Evolutionary conservation across 2,329 filamentous ascomycete species (phyloP).

Genomic region (Ascosphaera apis): DNA sequence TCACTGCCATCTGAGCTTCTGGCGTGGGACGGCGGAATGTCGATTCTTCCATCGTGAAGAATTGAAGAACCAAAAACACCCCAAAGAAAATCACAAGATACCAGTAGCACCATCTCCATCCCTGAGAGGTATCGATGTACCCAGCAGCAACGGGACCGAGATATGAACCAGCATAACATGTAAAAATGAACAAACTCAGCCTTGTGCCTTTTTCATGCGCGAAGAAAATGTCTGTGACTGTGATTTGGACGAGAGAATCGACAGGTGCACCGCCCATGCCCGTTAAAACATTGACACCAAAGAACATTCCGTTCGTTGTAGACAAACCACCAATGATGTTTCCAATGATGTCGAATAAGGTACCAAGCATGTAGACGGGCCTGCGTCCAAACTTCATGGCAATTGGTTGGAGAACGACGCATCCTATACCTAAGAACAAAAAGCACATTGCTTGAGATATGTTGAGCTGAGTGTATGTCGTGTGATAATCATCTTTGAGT

Average conservation of each 20-base stretch:
- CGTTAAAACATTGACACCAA: constrained; percentile 23
- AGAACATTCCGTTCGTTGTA: constrained; percentile 23
- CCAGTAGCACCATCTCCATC: constrained; percentile 29
- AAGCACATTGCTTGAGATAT: constrained; percentile 12
- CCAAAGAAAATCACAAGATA: constrained; percentile 32
- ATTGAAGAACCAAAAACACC: constrained; percentile 27
- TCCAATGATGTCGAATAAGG: constrained; percentile 17
- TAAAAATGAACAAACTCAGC: constrained; percentile 22
- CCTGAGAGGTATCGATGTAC: constrained; percentile 25
- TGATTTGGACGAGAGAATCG: constrained; percentile 26
- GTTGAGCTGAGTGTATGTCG: constrained; percentile 3
- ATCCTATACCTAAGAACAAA: constrained; percentile 27
- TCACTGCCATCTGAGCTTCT: constrained; percentile 5
- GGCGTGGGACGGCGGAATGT: constrained; percentile 25
- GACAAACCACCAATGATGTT: constrained; percentile 24
- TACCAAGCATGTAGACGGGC: constrained; percentile 23
- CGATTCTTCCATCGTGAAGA: constrained; percentile 38
- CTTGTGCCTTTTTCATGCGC: constrained; percentile 21
- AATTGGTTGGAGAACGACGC: constrained; percentile 29
- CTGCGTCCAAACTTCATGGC: constrained; percentile 30
- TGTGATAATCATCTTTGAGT: constrained; percentile 5
- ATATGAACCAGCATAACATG: constrained; percentile 23
- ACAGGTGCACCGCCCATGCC: constrained; percentile 26
- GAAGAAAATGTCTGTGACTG: constrained; percentile 23
- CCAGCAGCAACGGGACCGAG: constrained; percentile 26